Evolutionary conservation across 129 eudicot genomes (phyloP).

Genomic region (Centella asiatica): DNA sequence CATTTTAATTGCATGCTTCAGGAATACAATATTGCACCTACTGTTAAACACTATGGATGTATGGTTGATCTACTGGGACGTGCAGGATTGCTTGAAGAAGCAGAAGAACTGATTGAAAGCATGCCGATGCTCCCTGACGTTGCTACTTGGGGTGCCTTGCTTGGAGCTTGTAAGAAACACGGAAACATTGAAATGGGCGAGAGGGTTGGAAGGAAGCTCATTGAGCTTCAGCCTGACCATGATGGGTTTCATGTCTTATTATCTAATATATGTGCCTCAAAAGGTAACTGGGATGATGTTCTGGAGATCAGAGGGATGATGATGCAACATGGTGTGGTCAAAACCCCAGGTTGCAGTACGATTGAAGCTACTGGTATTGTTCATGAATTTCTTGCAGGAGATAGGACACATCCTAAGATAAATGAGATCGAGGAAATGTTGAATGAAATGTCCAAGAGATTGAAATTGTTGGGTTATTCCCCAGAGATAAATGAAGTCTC

Average conservation of each 20-base stretch:
- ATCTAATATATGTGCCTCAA: neutral
- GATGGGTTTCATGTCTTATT: conserved; percentile 6
- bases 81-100: neutral
- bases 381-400: conserved; percentile 1
- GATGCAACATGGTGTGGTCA: neutral
- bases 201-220: neutral
- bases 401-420: conserved; percentile 3
- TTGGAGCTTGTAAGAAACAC: neutral
- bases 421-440: conserved; percentile 2
- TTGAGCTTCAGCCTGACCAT: neutral
- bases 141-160: neutral
- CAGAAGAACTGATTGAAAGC: neutral
- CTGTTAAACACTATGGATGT: neutral
- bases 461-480: neutral
- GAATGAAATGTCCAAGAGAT: neutral
- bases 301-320: neutral
- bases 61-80: conserved; percentile 7
- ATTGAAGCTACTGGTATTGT: neutral
- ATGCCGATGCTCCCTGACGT: conserved; percentile 1
- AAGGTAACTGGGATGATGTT: neutral
- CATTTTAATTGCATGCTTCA: neutral
- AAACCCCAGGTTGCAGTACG: conserved; percentile 1
- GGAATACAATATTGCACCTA: neutral
- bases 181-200: neutral
- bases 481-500: conserved; percentile 5